Evolutionary conservation across 2,329 filamentous ascomycete species (phyloP).

Genomic region (Colletotrichum cereale): DNA sequence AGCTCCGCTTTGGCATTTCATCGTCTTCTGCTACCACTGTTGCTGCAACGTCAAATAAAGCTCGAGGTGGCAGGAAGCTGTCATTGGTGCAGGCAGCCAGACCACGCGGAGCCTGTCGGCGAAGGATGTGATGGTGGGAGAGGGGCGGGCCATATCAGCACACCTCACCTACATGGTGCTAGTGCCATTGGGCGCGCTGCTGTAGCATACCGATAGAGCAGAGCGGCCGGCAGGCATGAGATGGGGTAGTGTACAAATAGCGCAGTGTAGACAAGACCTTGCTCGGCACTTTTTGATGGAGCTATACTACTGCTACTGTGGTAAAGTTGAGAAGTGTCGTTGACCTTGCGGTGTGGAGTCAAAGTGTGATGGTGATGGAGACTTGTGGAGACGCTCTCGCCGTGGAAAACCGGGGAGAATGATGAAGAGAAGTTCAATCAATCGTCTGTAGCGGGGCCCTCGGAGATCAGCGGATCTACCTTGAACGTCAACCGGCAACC

Average conservation of each 20-base stretch:
- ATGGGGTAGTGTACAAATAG: conserved; percentile 5
- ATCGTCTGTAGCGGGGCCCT: conserved; percentile 10
- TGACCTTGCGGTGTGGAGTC: conserved; percentile 18
- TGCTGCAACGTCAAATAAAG: conserved; percentile 20
- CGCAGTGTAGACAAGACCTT: neutral
- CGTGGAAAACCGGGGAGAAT: neutral
- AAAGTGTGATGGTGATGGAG: conserved; percentile 9
- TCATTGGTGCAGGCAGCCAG: conserved; percentile 16
- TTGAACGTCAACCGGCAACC: conserved; percentile 10
- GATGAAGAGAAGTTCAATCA: neutral
- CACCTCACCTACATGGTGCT: neutral
- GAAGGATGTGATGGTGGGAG: neutral
- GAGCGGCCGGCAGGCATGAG: conserved; percentile 13
- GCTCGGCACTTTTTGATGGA: conserved; percentile 26
- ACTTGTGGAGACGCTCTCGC: conserved; percentile 1
- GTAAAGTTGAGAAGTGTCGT: conserved; percentile 4
- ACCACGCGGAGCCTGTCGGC: neutral
- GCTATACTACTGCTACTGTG: neutral
- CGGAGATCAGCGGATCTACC: conserved; percentile 37
- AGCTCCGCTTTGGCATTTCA: conserved; percentile 6
- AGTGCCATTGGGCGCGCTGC: neutral
- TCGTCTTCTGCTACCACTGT: neutral
- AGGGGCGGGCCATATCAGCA: conserved; percentile 15
- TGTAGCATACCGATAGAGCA: conserved; percentile 4
- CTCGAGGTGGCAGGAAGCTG: conserved; percentile 12